Evolutionary conservation across 169 alveolate genomes (phyloP).

Genomic region (Plasmodium yoelii): DNA sequence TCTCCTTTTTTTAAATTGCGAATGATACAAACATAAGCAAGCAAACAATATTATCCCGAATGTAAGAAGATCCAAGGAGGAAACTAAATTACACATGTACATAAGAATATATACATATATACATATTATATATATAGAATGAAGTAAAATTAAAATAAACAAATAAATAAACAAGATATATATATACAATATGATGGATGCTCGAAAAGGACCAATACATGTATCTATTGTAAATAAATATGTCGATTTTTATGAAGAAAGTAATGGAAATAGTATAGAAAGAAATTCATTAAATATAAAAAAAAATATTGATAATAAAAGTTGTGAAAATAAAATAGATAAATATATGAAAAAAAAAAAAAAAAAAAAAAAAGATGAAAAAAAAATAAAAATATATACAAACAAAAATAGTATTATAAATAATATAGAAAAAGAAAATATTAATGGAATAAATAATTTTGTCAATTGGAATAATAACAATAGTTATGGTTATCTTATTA

Average conservation of each 20-base stretch:
- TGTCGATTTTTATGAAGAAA: constrained; percentile 57
- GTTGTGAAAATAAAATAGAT: no score
- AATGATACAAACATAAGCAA: no score
- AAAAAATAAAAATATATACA: background rate
- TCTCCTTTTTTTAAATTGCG: no score
- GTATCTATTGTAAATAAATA: constrained; percentile 45
- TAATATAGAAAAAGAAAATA: background rate
- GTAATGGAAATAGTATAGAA: background rate
- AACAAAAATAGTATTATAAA: background rate
- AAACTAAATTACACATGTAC: no score
- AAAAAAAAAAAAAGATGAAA: background rate
- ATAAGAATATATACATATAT: no score
- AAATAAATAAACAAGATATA: no score
- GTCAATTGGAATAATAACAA: background rate
- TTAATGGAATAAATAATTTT: background rate
- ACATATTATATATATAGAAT: no score
- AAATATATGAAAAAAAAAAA: background rate
- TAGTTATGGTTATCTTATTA: background rate
- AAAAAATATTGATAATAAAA: background rate
- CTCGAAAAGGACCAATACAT: constrained; percentile 18
- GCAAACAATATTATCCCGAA: no score
- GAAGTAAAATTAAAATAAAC: no score
- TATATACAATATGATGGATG: constrained; percentile 8
- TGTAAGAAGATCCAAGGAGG: no score
- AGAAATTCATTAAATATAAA: constrained; percentile 4